Evolutionary conservation across 345 rosid genomes (phyloP).

Genomic region (Cochlearia excelsa): DNA sequence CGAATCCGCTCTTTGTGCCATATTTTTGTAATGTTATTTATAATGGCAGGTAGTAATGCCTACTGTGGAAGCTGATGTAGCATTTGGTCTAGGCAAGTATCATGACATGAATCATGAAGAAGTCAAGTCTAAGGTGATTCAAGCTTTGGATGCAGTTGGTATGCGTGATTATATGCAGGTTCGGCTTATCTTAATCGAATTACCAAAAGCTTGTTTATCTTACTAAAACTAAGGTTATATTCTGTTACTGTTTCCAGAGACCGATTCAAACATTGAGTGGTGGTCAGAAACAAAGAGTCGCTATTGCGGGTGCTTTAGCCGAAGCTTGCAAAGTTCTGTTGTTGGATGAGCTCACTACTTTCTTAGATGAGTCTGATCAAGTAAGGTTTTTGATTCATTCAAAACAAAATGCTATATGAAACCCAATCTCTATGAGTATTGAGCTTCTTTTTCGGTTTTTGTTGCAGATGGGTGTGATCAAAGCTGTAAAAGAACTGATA

Average conservation of each 20-base stretch:
- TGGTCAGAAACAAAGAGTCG: constrained; percentile 94
- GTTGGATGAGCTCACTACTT: constrained; percentile 92
- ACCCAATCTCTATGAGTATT: background rate
- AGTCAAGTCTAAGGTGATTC: constrained; percentile 61
- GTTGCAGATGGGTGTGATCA: constrained; percentile 74
- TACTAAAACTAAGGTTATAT: background rate
- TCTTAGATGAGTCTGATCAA: constrained; percentile 83
- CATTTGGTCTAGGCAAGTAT: constrained; percentile 86
- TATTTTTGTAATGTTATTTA: background rate
- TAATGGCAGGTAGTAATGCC: constrained; percentile 88
- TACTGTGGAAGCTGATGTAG: constrained; percentile 88
- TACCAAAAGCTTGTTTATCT: constrained; percentile 6
- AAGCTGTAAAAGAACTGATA: constrained; percentile 65
- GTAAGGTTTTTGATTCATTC: constrained; percentile 34
- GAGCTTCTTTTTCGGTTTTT: background rate
- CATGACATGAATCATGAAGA: constrained; percentile 49
- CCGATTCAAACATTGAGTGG: constrained; percentile 96
- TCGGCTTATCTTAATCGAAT: background rate
- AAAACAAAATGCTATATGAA: background rate
- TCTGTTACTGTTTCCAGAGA: constrained; percentile 48
- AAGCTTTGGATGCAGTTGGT: constrained; percentile 74
- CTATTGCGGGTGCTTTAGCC: constrained; percentile 95
- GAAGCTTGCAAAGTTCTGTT: constrained; percentile 85
- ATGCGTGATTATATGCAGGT: constrained; percentile 61
- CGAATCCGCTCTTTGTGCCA: background rate